Percentiles rank a stretch among this genome's conserved stretches.
Evolutionary conservation across 2,329 filamentous ascomycete genomes (phyloP).

Genomic region (Phaeosphaeriaceae sp.): DNA sequence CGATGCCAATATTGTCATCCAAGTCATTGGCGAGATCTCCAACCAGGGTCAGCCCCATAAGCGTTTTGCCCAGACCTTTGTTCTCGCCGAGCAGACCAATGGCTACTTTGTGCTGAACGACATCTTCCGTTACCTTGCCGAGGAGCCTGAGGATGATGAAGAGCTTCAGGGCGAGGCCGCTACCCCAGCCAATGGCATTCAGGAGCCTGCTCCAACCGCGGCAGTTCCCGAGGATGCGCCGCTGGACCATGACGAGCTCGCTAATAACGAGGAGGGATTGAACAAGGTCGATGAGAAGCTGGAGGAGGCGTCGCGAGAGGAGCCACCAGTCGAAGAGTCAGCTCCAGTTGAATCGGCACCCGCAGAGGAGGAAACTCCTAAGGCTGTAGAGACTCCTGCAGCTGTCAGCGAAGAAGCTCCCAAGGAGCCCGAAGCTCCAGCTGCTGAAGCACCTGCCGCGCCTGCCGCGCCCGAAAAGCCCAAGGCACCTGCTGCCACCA

Average conservation of each 20-base stretch:
- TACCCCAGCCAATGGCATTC: constrained; percentile 38
- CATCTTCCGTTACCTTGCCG: constrained; percentile 91
- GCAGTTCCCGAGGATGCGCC: constrained; percentile 39
- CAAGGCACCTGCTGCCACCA: constrained; percentile 65
- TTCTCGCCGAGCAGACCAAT: constrained; percentile 92
- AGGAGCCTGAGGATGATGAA: constrained; percentile 75
- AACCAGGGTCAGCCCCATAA: constrained; percentile 90
- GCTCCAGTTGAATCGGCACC: constrained; percentile 47
- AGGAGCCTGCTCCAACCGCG: constrained; percentile 50
- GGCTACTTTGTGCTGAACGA: constrained; percentile 99
- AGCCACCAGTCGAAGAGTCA: constrained; percentile 31
- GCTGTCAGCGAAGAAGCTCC: constrained; percentile 47
- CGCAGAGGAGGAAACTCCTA: constrained; percentile 42
- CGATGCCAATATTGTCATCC: constrained; percentile 91
- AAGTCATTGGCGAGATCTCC: constrained; percentile 97
- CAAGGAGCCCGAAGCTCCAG: constrained; percentile 38
- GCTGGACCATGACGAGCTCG: constrained; percentile 44
- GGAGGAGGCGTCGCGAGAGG: constrained; percentile 62
- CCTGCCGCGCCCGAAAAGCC: constrained; percentile 64
- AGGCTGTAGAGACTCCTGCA: constrained; percentile 50
- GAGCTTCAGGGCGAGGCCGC: constrained; percentile 46
- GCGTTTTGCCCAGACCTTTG: constrained; percentile 98
- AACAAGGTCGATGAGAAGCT: constrained; percentile 73
- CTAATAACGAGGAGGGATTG: constrained; percentile 53
- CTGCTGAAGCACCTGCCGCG: constrained; percentile 43